A percentile compares a stretch with the other conserved stretches of the same genome.
phyloP scores from a whole-genome alignment of 148 eudicot species.

The Vaccinium myrtillus region DNA sequence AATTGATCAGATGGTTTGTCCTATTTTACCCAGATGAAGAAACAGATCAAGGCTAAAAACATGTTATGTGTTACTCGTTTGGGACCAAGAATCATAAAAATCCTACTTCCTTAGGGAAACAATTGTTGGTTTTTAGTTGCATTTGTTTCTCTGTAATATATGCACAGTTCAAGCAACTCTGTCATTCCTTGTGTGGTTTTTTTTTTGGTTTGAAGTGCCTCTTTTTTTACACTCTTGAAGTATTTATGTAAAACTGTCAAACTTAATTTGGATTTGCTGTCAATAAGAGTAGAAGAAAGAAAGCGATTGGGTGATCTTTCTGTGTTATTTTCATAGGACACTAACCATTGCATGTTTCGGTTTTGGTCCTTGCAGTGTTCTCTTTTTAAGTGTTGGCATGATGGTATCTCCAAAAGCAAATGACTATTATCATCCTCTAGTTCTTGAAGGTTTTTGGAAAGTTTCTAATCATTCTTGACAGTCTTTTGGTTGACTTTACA shows the following conservation, averaged over 20 bases:
- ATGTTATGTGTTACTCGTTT: neutral
- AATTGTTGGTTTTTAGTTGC: neutral
- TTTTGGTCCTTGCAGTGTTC: neutral
- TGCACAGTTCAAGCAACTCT: neutral
- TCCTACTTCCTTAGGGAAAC: neutral
- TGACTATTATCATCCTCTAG: neutral
- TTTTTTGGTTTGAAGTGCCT: neutral
- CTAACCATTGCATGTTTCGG: neutral
- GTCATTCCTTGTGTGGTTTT: neutral
- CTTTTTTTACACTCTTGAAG: neutral
- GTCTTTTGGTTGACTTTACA: neutral
- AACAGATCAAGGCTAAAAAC: neutral
- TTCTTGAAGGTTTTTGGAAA: neutral
- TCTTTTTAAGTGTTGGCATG: neutral
- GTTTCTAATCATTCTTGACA: neutral
- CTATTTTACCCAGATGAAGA: neutral
- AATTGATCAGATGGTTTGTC: constrained; percentile 31
- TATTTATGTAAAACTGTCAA: neutral
- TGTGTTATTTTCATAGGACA: neutral
- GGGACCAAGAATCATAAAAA: neutral
- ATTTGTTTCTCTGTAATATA: neutral
- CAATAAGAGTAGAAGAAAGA: neutral
- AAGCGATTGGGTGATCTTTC: neutral
- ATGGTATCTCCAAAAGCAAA: neutral
- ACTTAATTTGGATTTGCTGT: neutral